phyloP scores from a whole-genome alignment of 352 stramenopile genomes.

The Halophytophthora batemanensis region DNA sequence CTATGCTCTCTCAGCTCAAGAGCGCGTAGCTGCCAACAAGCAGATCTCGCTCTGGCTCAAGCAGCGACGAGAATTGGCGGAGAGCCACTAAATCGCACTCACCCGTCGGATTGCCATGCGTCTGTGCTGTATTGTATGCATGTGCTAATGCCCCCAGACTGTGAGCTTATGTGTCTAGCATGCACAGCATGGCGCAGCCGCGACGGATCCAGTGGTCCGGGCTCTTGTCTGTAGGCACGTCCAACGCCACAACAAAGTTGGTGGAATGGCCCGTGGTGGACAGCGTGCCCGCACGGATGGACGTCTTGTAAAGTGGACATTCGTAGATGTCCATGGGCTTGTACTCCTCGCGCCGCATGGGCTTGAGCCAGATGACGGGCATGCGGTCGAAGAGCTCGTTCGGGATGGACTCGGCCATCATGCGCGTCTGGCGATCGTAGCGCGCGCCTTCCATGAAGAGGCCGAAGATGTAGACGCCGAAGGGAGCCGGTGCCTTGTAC shows the following conservation, averaged over 20 bases:
- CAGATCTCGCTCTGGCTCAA: conserved; percentile 63
- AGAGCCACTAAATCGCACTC: conserved; percentile 10
- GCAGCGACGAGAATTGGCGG: conserved; percentile 13
- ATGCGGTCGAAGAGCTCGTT: conserved; percentile 90
- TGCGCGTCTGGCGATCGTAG: conserved; percentile 72
- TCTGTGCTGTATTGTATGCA: conserved; percentile 17
- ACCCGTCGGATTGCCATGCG: conserved; percentile 2
- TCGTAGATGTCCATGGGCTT: conserved; percentile 80
- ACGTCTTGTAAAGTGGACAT: conserved; percentile 94
- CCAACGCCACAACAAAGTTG: conserved; percentile 90
- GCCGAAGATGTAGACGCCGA: conserved; percentile 93
- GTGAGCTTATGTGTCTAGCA: conserved; percentile 86
- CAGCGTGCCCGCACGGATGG: conserved; percentile 86
- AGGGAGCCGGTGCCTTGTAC: conserved; percentile 55
- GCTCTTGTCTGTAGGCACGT: conserved; percentile 81
- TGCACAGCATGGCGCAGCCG: conserved; percentile 92
- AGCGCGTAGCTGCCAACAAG: conserved; percentile 56
- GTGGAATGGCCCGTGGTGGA: conserved; percentile 93
- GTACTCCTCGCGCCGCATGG: conserved; percentile 74
- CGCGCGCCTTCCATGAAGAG: conserved; percentile 94
- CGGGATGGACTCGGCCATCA: conserved; percentile 87
- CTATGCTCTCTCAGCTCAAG: conserved; percentile 60
- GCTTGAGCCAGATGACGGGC: conserved; percentile 91
- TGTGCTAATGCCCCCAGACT: not conserved
- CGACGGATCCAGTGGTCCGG: conserved; percentile 92